Evolutionary conservation across 2,329 filamentous ascomycete genomes (phyloP), one percentile per base, ranked within the genome.

Genomic region (Exophiala phaeomuriformis): DNA sequence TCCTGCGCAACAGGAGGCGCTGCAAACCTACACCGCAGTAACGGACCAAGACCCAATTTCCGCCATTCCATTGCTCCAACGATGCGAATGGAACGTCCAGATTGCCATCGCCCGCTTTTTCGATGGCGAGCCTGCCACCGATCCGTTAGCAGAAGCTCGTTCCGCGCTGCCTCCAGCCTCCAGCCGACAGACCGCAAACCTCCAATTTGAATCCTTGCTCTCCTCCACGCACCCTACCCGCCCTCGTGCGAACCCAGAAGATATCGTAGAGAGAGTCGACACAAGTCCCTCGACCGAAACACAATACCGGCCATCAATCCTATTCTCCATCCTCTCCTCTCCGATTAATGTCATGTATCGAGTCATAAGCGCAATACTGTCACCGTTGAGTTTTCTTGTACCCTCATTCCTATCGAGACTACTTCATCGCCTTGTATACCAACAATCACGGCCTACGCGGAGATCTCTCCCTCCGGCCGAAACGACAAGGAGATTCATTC

Each of bases 41-140:
- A 97, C 93, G 29, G 83, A 90, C 63, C 90, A 96, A 70, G 84
- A 89, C 27, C 69, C 82, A 42, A 77, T 82, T 41, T 83, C 88
- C 53, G 90, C 93, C 1, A 76, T 95, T 46, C 82, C 88, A 1
- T 70, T 98, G 3, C 76, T 98, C 1, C 81, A 85, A 62, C 78
- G 90, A 58, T 95, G 90, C 52, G 85, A 97, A 76, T 98, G 93
- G 93, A 98, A 97, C 67, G 86, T 95, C 0, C 87, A 96, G 85
- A 95, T 97, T 64, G 91, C 93, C 53, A 91, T 98, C 60, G 83
- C 93, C 61, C 94, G 94, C 67, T 97, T 97, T 80, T 98, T 96
- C 68, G 93, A 98, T 65, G 93, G 93, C 63, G 93, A 97, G 72
- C 85, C 85, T 2, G 81, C 89, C 46, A 59, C 55, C 12, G 88